Evolutionary conservation across 805 yeast genomes (phyloP), one percentile per base, ranked within the genome.

Genomic region (Myxozyma mucilagina): DNA sequence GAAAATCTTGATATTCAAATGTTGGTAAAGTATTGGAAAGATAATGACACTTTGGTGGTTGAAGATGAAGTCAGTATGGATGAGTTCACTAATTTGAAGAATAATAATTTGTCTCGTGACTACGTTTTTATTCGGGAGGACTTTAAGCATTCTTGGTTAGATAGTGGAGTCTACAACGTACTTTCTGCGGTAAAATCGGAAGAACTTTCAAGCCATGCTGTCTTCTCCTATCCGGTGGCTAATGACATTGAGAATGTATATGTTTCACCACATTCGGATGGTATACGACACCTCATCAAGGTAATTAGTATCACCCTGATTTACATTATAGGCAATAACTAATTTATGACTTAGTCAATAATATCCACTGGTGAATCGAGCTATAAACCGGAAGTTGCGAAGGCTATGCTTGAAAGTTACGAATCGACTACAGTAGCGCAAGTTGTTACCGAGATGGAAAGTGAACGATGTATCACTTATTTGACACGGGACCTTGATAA

Each of bases 21-120:
- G 38, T 79, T 89, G 70, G 75, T 88, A 4, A 77, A 80, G 5
- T 71, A 86, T 54, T 92, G 98, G 97, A 78, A 77, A 53, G 79
- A 81, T 16, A 75, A 80, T 39, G 87, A 84, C 61, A 73, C 41
- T 18, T 51, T 53, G 3, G 44, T 45, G 18, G 49, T 53, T 10
- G 54, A 57, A n/a, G 57, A 52, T 42, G 55, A 47, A 13, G 47
- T 39, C 14, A 60, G 57, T 31, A 48, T 49, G 38, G 53, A 50
- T n/a, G 42, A 34, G n/a, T 32, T 59, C 16, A 18, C 55, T 31
- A 51, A 52, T n/a, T 8, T 61, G 35, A 47, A 20, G 29, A 43
- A 41, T 9, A 35, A 34, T 5, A 32, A 43, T 38, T 24, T 49
- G 29, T 31, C 24, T 9, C 48, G 41, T 6, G 62, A 57, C 16